Evolutionary conservation across 177 flowering plant species (phyloP), one percentile per base, ranked within the genome.

Genomic region (Vitis hybrid): DNA sequence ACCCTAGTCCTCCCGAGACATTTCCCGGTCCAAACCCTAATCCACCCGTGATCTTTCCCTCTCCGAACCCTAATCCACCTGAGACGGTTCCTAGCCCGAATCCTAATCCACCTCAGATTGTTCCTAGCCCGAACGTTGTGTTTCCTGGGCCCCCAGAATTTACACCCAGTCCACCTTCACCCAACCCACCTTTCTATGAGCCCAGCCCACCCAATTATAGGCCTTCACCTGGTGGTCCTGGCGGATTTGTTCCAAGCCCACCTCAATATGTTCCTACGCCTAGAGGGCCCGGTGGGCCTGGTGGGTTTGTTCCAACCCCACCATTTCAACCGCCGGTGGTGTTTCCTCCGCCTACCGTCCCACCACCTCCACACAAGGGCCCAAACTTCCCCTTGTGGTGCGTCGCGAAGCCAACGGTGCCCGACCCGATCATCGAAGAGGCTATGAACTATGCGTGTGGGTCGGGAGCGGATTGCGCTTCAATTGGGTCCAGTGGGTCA

Each of bases 371-470:
- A 0, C 63, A 32, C 1, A 64, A 51, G 2, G 77, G 78, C 20
- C 79, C 80, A 0, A 54, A 32, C 20, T 17, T 53, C 6, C 71
- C 87, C 14, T 76, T 86, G 27, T 94, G 98, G 98, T 94, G 98
- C n/a, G 97, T 94, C 18, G 94, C 95, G 0, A 94, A 94, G 79
- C 92, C 97, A 1, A 27, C 98, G 0, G 98, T 94, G 72, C 98
- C 98, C 0, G 97, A 91, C 54, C 97, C 98, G 4, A 92, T 94
- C 66, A 85, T 92, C 17, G 84, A 87, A 77, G 98, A 91, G 66
- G 98, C 98, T 1, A 91, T 94, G 98, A 84, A 92, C 81, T 94
- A 91, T 68, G 98, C 97, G 7, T 94, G 98, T 71, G 93, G 86
- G 41, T 88, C 97, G 1, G 98, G 97, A 15, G 97, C 98, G 0